These are phyloP conservation scores for Simplicillium aogashimaense DNA, from an alignment of 2,329 filamentous ascomycete species.

Conservation along the genomic window DNA sequence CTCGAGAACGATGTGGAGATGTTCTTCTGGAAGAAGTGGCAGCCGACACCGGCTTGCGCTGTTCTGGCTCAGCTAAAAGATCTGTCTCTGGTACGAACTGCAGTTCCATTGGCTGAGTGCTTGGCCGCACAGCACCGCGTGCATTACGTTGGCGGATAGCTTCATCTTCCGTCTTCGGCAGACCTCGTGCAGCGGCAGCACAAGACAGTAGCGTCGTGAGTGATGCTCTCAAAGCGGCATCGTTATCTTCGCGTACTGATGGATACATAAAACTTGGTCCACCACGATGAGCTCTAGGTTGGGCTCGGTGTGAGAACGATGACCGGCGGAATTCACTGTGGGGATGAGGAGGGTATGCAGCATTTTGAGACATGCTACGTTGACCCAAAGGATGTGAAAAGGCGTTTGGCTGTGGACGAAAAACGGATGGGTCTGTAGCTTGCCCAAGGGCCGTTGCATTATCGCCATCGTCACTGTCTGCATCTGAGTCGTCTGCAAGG, in stretches of 20 bases:
- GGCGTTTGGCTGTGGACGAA: slow-evolving; percentile 83
- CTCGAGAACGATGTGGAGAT: slow-evolving; percentile 19
- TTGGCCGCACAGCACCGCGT: slow-evolving; percentile 30
- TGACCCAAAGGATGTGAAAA: slow-evolving; percentile 66
- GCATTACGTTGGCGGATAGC: slow-evolving; percentile 22
- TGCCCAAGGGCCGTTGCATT: slow-evolving; percentile 71
- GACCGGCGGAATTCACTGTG: slow-evolving; percentile 41
- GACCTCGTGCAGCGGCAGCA: slow-evolving; percentile 75
- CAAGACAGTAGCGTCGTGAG: slow-evolving; percentile 95
- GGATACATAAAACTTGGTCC: slow-evolving; percentile 59
- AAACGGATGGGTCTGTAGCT: slow-evolving; percentile 43
- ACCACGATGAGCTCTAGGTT: slow-evolving; percentile 33
- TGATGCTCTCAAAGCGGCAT: slow-evolving; percentile 83
- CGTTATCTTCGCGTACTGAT: slow-evolving; percentile 75
- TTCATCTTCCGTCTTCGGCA: slow-evolving; percentile 55
- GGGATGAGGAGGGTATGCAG: slow-evolving; percentile 36
- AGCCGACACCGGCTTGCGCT: slow-evolving; percentile 10
- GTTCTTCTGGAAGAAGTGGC: slow-evolving; percentile 13
- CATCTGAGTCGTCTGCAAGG: slow-evolving; percentile 34
- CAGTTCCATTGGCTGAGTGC: slow-evolving; percentile 46
- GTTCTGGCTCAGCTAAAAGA: slow-evolving; percentile 30
- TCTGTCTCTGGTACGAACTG: slow-evolving; percentile 52
- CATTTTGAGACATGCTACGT: slow-evolving; percentile 38
- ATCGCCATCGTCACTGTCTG: slow-evolving; percentile 53
- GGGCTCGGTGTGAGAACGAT: slow-evolving; percentile 36